Evolutionary conservation across 495 filamentous ascomycete species (phyloP), one percentile per base, ranked within the genome.

Genomic region (Cercophora newfieldiana): DNA sequence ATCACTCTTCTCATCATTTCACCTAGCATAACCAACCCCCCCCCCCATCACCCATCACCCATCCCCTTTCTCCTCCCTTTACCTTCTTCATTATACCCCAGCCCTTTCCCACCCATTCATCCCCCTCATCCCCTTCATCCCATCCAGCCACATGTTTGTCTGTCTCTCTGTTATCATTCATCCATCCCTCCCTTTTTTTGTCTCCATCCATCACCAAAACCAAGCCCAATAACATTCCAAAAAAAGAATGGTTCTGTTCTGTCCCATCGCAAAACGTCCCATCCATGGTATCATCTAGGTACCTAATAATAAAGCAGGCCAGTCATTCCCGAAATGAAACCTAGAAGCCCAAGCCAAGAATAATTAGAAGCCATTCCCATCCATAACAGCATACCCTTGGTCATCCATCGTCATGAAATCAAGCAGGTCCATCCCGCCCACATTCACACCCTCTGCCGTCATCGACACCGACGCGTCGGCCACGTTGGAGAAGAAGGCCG

Each of bases 401-500:
- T 73, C 71, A 31, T 85, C 84, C 78, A 85, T 81, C 0, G 81
- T 81, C 83, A 87, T 85, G 64, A 81, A 87, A 65, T 87, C 84
- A 6, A 87, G 77, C 68, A 87, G 59, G 61, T 87, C 84, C 8
- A 87, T 70, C 3, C 84, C 84, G 44, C 81, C 82, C 0, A 86
- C 80, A 66, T 83, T 87, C 31, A 87, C 84, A 33, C 84, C 84
- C 72, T 87, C 83, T 7, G 84, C 83, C 31, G 83, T 86, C 81
- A 86, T 85, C 37, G 83, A 83, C 25, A 86, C 83, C 4, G 68
- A 75, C 22, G 74, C 72, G 61, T 81, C 81, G 66, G 83, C 83
- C 48, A 85, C 74, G 66, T 81, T 85, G 65, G 84, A 81, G 71
- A 84, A 87, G 33, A 86, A 79, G 14, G 80, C 84, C 19, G 82